Evolutionary conservation across 495 filamentous ascomycete genomes (phyloP).

Genomic region (Penicillium roqueforti): DNA sequence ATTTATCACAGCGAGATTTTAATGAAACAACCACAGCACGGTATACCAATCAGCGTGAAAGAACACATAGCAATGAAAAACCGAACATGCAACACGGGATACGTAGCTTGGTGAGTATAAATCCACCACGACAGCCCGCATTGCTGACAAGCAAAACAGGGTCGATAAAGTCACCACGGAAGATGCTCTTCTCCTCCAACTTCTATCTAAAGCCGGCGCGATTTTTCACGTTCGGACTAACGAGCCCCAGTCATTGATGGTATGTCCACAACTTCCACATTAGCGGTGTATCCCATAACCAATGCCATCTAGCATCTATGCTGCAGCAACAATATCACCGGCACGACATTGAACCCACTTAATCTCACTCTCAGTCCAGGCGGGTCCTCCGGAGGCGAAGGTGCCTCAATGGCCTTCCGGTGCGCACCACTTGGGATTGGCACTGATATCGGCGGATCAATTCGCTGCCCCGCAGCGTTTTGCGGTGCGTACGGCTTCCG

Average conservation of each 20-base stretch:
- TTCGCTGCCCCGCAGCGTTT: conserved; percentile 57
- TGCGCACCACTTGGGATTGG: conserved; percentile 64
- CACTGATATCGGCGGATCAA: conserved; percentile 62
- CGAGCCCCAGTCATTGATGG: conserved; percentile 50
- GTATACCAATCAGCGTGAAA: conserved; percentile 63
- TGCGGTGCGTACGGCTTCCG: conserved; percentile 57
- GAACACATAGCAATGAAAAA: conserved; percentile 60
- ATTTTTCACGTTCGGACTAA: conserved; percentile 65
- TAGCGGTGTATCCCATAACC: neutral
- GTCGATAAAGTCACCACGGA: conserved; percentile 32
- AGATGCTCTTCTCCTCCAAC: conserved; percentile 34
- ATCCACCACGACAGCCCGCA: neutral
- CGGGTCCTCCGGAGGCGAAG: conserved; percentile 67
- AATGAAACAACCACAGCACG: conserved; percentile 47
- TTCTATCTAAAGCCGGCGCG: conserved; percentile 41
- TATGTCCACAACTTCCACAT: conserved; percentile 8
- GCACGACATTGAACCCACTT: conserved; percentile 58
- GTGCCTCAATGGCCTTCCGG: conserved; percentile 56
- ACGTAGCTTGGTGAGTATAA: conserved; percentile 32
- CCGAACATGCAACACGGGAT: conserved; percentile 40
- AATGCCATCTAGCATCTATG: conserved; percentile 33
- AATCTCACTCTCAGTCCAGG: conserved; percentile 55
- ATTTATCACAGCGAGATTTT: neutral
- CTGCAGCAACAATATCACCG: conserved; percentile 60
- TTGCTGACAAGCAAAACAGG: conserved; percentile 15